Evolutionary conservation across 768 basidiomycete genomes (phyloP).

Genomic region (Calvatia gigantea): DNA sequence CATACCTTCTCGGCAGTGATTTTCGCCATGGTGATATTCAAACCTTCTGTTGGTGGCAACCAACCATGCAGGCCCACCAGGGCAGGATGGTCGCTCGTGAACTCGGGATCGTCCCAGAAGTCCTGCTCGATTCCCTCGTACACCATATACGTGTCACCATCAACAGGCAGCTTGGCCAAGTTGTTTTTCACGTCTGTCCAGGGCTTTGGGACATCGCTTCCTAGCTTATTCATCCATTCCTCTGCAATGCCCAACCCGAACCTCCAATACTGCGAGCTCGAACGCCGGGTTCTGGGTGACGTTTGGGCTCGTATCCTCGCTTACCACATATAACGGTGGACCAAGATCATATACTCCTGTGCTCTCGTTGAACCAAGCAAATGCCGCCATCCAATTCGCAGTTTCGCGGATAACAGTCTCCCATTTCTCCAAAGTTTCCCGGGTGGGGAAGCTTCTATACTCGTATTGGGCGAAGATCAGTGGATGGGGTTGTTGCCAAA

Average conservation of each 20-base stretch:
- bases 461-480: conserved; percentile 57
- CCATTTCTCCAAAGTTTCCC: conserved; percentile 47
- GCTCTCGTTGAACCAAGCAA: conserved; percentile 47
- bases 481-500: conserved; percentile 63
- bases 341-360: conserved; percentile 51
- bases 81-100: conserved; percentile 56
- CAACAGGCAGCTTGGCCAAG: conserved; percentile 49
- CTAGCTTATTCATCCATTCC: conserved; percentile 43
- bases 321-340: conserved; percentile 55
- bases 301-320: conserved; percentile 55
- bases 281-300: conserved; percentile 53
- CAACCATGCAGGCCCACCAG: conserved; percentile 55
- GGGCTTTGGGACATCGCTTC: conserved; percentile 32
- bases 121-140: conserved; percentile 50
- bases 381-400: conserved; percentile 59
- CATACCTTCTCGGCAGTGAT: conserved; percentile 51
- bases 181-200: conserved; percentile 45
- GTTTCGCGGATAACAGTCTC: conserved; percentile 45
- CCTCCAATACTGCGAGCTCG: conserved; percentile 57
- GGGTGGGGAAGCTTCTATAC: conserved; percentile 41
- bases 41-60: conserved; percentile 46
- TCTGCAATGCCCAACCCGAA: conserved; percentile 46
- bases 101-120: conserved; percentile 50
- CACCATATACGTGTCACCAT: conserved; percentile 47
- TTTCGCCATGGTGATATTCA: conserved; percentile 44